Evolutionary conservation across 2,329 filamentous ascomycete species (phyloP).

Genomic region (Aureobasidium vineae): DNA sequence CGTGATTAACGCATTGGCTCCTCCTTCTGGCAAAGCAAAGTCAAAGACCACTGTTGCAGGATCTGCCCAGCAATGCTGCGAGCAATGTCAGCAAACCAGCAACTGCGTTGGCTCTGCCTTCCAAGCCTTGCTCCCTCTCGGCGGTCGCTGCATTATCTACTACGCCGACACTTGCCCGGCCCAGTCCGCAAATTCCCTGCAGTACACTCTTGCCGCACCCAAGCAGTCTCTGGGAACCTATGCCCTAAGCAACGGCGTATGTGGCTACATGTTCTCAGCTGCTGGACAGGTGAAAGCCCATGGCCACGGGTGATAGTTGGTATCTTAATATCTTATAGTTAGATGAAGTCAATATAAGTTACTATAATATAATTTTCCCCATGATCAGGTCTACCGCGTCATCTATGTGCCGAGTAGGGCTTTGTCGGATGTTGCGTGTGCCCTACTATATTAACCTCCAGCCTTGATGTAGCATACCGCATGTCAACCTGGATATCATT

Average conservation of each 20-base stretch:
- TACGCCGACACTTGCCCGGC: conserved; percentile 12
- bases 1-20: conserved; percentile 21
- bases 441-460: background rate
- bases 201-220: background rate
- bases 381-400: background rate
- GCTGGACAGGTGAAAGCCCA: background rate
- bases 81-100: conserved; percentile 26
- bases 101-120: conserved; percentile 20
- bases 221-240: background rate
- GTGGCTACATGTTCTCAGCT: conserved; percentile 15
- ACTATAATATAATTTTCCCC: background rate
- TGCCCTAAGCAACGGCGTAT: conserved; percentile 12
- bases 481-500: background rate
- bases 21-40: conserved; percentile 18
- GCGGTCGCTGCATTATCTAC: conserved; percentile 20
- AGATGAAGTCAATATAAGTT: background rate
- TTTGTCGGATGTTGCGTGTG: background rate
- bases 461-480: background rate
- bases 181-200: conserved; percentile 10
- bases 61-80: conserved; percentile 27
- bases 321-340: background rate
- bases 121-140: conserved; percentile 18
- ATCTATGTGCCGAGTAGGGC: conserved; percentile 1
- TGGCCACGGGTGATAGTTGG: conserved; percentile 13
- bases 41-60: conserved; percentile 24